Evolutionary conservation across 805 yeast species (phyloP).

Genomic region (Candida methanosorbosa): DNA sequence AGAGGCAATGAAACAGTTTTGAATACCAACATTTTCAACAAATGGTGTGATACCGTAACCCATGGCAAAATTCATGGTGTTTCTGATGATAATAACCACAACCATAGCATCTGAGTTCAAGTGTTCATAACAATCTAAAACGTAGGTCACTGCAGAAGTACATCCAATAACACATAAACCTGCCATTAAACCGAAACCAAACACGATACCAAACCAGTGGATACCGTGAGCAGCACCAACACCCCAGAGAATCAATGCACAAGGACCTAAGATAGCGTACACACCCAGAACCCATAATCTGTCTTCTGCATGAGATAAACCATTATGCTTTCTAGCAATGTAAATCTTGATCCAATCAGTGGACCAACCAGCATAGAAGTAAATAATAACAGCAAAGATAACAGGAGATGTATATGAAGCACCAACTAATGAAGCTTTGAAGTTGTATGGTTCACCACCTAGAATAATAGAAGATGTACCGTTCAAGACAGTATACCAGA

Average conservation of each 20-base stretch:
- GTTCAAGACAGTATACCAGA: constrained; percentile 40
- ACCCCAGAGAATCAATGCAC: constrained; percentile 54
- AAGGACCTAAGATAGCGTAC: constrained; percentile 42
- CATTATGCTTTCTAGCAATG: constrained; percentile 40
- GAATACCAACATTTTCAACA: constrained; percentile 42
- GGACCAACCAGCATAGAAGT: constrained; percentile 38
- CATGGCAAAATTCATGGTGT: constrained; percentile 50
- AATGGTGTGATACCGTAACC: constrained; percentile 56
- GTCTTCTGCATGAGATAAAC: constrained; percentile 48
- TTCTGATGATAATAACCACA: constrained; percentile 47
- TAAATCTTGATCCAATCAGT: constrained; percentile 42
- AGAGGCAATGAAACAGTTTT: constrained; percentile 48
- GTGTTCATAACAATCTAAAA: constrained; percentile 48
- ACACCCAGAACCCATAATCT: constrained; percentile 42
- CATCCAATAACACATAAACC: constrained; percentile 48
- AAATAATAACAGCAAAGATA: constrained; percentile 34
- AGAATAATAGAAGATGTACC: constrained; percentile 38
- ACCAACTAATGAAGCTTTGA: constrained; percentile 38
- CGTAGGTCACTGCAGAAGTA: constrained; percentile 42
- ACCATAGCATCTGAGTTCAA: constrained; percentile 46
- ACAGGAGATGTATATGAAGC: constrained; percentile 45
- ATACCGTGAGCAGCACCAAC: constrained; percentile 48
- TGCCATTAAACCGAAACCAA: constrained; percentile 49
- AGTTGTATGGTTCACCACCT: constrained; percentile 42
- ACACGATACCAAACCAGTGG: constrained; percentile 47